phyloP scores from a whole-genome alignment of 2,329 filamentous ascomycete species.

The Botrytis cinerea region DNA sequence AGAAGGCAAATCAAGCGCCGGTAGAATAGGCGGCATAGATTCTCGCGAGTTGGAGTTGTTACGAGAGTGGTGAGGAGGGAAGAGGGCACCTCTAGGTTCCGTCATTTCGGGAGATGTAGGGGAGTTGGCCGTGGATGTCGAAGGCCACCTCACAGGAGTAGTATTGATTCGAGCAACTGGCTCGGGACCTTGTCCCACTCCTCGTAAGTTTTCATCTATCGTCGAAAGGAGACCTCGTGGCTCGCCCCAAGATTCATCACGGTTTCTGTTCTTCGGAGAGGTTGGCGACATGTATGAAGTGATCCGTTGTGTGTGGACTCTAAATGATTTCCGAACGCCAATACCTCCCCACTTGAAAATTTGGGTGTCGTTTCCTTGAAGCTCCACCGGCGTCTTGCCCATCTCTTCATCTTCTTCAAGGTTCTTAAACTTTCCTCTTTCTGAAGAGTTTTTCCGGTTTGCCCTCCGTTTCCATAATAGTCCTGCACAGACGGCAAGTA shows the following conservation, averaged over 20 bases:
- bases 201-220: slow-evolving; percentile 9
- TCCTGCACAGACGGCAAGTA: slow-evolving; percentile 6
- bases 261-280: background rate
- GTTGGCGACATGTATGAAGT: slow-evolving; percentile 11
- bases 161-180: background rate
- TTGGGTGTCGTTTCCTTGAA: slow-evolving; percentile 18
- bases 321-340: slow-evolving; percentile 10
- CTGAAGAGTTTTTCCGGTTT: background rate
- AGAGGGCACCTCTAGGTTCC: background rate
- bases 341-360: slow-evolving; percentile 23
- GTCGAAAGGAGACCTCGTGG: slow-evolving; percentile 11
- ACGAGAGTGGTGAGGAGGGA: background rate
- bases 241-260: slow-evolving; percentile 7
- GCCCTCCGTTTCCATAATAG: slow-evolving; percentile 8
- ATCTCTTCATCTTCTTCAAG: slow-evolving; percentile 11
- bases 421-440: slow-evolving; percentile 14
- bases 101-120: slow-evolving; percentile 9
- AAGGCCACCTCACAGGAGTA: slow-evolving; percentile 4
- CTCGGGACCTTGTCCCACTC: background rate
- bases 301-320: slow-evolving; percentile 13
- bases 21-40: slow-evolving; percentile 8
- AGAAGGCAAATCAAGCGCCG: slow-evolving; percentile 11
- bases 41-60: background rate
- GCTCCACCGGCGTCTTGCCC: slow-evolving; percentile 1
- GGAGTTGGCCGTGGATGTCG: slow-evolving; percentile 11